phyloP scores from a whole-genome alignment of 73 alveolate species.

The Tetrahymena borealis region DNA sequence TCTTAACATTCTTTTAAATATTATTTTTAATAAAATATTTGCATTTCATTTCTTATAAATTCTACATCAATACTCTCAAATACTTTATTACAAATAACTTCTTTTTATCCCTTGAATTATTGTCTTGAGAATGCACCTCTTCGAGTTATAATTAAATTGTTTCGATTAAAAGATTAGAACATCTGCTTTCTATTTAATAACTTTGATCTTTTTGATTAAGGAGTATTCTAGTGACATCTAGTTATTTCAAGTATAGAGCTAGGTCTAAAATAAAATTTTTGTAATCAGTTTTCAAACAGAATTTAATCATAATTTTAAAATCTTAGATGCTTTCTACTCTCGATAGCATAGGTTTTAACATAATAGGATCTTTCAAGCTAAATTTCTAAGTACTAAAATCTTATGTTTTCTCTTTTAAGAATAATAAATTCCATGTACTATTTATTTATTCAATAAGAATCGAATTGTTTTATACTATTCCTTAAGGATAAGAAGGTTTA shows the following conservation, averaged over 20 bases:
- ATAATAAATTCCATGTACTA: background rate
- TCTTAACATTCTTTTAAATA: no score
- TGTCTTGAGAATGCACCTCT: no score
- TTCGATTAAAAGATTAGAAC: background rate
- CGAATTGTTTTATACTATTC: background rate
- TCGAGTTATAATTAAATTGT: background rate
- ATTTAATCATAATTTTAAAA: background rate
- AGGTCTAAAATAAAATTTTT: background rate
- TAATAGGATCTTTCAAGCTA: background rate
- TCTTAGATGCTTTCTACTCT: no score
- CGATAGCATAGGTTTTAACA: background rate
- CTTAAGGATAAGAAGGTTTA: no score
- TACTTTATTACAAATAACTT: no score
- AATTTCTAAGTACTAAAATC: background rate
- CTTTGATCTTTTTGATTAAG: background rate
- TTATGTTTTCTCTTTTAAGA: background rate
- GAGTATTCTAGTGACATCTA: background rate
- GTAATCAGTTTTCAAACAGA: background rate
- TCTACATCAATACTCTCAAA: no score
- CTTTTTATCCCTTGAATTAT: no score
- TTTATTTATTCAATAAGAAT: background rate
- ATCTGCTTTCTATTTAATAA: background rate
- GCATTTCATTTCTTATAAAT: no score
- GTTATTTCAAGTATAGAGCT: background rate
- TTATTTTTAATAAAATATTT: no score